Evolutionary conservation across 768 basidiomycete species (phyloP), one percentile per base, ranked within the genome.

Genomic region (Mycena capillaripes): DNA sequence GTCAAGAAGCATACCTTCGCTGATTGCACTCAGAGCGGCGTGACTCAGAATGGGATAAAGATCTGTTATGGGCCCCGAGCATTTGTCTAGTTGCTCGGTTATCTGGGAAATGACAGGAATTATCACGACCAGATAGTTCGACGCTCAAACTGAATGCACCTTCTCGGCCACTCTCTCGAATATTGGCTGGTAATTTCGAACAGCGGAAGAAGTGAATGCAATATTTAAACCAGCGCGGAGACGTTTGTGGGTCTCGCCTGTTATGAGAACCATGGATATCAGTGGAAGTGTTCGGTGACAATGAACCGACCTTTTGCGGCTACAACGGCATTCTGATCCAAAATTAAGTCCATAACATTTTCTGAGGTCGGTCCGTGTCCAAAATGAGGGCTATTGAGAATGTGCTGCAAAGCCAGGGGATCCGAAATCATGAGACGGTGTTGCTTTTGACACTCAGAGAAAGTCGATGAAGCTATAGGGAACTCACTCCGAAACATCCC

Each of bases 401-500:
- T 46, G 42, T 66, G 30, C 56, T 66, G 65, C 23, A 66, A 12
- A 11, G 69, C 69, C 10, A 65, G 14, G 29, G 62, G 69, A 64
- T 70, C 69, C 0, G 62, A 44, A 19, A 66, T 44, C 65, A 66
- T 42, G 16, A 66, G 65, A 42, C 55, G 55, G 56, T 57, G 27
- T 57, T 66, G 40, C 65, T 66, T 14, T 66, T 11, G 29, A 32
- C 40, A 25, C 53, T 64, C 44, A 57, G 65, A 66, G 12, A 25
- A 44, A 44, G n/a, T 57, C 17, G 11, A 56, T 66, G 29, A 48
- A 46, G 21, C 30, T 48, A 23, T 7, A 57, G 25, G 46, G 65
- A 66, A 46, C 65, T 25, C 29, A 66, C 65, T 57, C 65, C 65
- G 65, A 66, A 57, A 46, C 65, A 66, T 30, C 65, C 65, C 55